Conservation (phyloP, 2,329 filamentous ascomycete genomes). For the Mycosphaerelloides madeirae region DNA sequence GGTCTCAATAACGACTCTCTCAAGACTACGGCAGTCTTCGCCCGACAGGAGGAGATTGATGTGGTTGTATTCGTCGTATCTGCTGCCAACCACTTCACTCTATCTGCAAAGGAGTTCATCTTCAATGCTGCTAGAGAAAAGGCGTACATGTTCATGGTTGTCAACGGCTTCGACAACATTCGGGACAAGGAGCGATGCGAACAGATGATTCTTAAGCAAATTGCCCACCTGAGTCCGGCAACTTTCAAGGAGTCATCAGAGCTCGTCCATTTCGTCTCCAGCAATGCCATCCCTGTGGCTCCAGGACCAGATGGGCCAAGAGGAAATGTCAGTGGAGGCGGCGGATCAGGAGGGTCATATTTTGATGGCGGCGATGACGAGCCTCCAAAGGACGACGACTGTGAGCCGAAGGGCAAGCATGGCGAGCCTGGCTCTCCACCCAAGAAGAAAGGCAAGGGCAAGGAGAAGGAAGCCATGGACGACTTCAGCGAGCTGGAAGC, state of each 20-base stretch:
- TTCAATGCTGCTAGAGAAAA: slow-evolving; percentile 93
- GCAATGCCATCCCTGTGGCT: slow-evolving; percentile 80
- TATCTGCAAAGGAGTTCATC: slow-evolving; percentile 97
- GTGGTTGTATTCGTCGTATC: slow-evolving; percentile 98
- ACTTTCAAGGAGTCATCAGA: slow-evolving; percentile 91
- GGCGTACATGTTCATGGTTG: slow-evolving; percentile 97
- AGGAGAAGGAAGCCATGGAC: slow-evolving; percentile 68
- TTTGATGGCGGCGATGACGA: slow-evolving; percentile 35
- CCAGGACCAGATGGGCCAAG: slow-evolving; percentile 55
- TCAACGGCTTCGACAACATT: slow-evolving; percentile 95
- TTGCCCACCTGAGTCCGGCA: slow-evolving; percentile 78
- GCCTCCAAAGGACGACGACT: slow-evolving; percentile 38
- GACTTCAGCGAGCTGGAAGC: slow-evolving; percentile 89
- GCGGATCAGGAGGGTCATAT: slow-evolving; percentile 32
- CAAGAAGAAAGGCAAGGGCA: slow-evolving; percentile 71
- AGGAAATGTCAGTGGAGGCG: slow-evolving; percentile 29
- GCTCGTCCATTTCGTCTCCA: slow-evolving; percentile 95
- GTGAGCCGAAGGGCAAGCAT: slow-evolving; percentile 52
- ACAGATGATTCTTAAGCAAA: slow-evolving; percentile 88
- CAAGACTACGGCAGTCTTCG: slow-evolving; percentile 96
- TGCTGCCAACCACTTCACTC: slow-evolving; percentile 94
- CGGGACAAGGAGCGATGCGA: slow-evolving; percentile 85
- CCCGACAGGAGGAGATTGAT: slow-evolving; percentile 95
- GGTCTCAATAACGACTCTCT: slow-evolving; percentile 93
- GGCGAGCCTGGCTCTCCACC: slow-evolving; percentile 40